Percentiles rank a stretch among this genome's conserved stretches.
These are phyloP conservation scores for Mycena belliarum DNA, from an alignment of 768 basidiomycete genomes.

Conservation along the genomic window DNA sequence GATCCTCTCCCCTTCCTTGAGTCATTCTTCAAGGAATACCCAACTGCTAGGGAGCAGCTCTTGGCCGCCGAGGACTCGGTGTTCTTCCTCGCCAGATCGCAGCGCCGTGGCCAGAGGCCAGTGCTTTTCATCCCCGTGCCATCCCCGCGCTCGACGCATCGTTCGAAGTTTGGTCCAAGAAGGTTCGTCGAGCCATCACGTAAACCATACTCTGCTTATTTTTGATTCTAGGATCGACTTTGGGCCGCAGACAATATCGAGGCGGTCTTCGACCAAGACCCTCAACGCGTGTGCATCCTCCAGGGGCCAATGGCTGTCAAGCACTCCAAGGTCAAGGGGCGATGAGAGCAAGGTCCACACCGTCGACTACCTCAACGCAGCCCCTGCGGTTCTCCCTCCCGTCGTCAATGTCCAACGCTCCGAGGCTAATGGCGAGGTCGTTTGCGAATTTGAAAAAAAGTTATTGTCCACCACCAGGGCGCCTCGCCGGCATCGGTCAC, in stretches of 20 bases:
- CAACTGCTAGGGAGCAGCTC: slow-evolving; percentile 79
- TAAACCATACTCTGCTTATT: neutral
- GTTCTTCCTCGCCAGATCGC: slow-evolving; percentile 93
- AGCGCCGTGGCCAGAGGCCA: slow-evolving; percentile 96
- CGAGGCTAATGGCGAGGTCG: slow-evolving; percentile 44
- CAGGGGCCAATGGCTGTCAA: slow-evolving; percentile 96
- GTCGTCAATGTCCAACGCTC: slow-evolving; percentile 45
- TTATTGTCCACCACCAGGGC: slow-evolving; percentile 57
- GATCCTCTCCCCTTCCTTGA: slow-evolving; percentile 77
- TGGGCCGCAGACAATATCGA: slow-evolving; percentile 99
- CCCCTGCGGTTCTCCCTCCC: slow-evolving; percentile 36
- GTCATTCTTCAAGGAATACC: slow-evolving; percentile 83
- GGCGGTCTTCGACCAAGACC: slow-evolving; percentile 98
- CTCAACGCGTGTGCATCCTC: slow-evolving; percentile 95
- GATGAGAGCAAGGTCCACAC: slow-evolving; percentile 75
- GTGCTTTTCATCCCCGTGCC: slow-evolving; percentile 98
- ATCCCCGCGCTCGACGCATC: slow-evolving; percentile 82
- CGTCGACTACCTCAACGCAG: slow-evolving; percentile 76
- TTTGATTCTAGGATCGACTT: slow-evolving; percentile 77
- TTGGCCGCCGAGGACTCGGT: slow-evolving; percentile 92
- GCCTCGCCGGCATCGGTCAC: slow-evolving; percentile 57
- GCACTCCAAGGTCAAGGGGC: slow-evolving; percentile 81
- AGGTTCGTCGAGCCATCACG: slow-evolving; percentile 50
- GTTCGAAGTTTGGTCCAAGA: slow-evolving; percentile 99
- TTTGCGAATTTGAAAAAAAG: slow-evolving; percentile 70